A percentile compares a stretch with the other conserved stretches of the same genome.
phyloP scores from a whole-genome alignment of 345 rosid species.

The Erucastrum elatum region DNA sequence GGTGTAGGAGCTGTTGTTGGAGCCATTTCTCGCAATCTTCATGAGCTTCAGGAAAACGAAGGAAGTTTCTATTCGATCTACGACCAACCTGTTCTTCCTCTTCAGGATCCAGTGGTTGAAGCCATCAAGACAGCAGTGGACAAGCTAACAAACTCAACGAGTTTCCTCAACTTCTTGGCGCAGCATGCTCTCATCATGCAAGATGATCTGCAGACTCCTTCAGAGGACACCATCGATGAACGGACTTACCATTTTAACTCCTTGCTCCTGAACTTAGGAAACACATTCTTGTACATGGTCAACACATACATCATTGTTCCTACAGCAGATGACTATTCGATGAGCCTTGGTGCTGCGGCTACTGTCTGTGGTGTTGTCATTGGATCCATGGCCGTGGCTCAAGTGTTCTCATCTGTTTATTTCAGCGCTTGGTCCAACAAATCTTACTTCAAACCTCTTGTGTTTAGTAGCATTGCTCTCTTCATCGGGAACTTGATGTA shows the following conservation, averaged over 20 bases:
- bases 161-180: conserved; percentile 83
- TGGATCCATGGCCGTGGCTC: conserved; percentile 99
- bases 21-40: conserved; percentile 96
- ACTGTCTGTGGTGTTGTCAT: conserved; percentile 98
- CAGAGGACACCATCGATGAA: conserved; percentile 70
- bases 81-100: conserved; percentile 84
- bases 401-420: conserved; percentile 93
- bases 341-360: conserved; percentile 96
- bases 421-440: conserved; percentile 98
- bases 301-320: conserved; percentile 95
- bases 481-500: conserved; percentile 80
- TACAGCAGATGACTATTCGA: conserved; percentile 91
- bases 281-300: conserved; percentile 92
- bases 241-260: conserved; percentile 83
- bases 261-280: conserved; percentile 76
- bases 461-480: conserved; percentile 88
- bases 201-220: conserved; percentile 81
- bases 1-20: conserved; percentile 99
- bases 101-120: conserved; percentile 92
- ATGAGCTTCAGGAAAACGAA: conserved; percentile 92
- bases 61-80: conserved; percentile 95
- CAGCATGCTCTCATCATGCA: conserved; percentile 97
- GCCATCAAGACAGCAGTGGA: conserved; percentile 82
- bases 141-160: conserved; percentile 78
- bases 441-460: conserved; percentile 94